These are phyloP conservation scores for Rhododendron molle DNA, from an alignment of 148 eudicot genomes.

Conservation along the genomic window DNA sequence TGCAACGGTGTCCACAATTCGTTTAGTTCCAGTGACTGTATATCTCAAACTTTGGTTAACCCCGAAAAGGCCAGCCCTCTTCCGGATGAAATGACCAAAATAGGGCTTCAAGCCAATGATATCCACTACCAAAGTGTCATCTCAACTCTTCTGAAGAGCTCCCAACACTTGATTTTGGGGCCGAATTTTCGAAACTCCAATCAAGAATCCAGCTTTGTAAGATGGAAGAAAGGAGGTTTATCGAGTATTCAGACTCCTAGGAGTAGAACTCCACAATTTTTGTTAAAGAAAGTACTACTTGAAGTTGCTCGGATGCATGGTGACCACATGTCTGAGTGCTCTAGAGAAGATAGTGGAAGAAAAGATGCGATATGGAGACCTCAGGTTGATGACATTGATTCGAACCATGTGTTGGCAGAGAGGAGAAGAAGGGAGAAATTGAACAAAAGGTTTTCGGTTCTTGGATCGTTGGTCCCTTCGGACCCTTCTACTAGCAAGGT, in stretches of 20 bases:
- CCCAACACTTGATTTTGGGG: conserved; percentile 41
- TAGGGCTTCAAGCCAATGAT: conserved; percentile 27
- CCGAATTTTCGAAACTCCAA: conserved; percentile 22
- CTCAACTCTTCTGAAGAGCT: conserved; percentile 46
- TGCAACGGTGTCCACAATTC: conserved; percentile 38
- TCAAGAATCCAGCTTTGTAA: conserved; percentile 41
- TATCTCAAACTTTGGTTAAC: conserved; percentile 38
- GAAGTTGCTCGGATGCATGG: conserved; percentile 60
- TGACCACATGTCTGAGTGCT: conserved; percentile 11
- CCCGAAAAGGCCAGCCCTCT: conserved; percentile 13
- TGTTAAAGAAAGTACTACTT: conserved; percentile 56
- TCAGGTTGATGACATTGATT: conserved; percentile 28
- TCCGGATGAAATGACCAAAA: conserved; percentile 9
- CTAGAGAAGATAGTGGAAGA: conserved; percentile 23
- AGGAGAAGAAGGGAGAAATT: conserved; percentile 52
- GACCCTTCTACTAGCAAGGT: conserved; percentile 70
- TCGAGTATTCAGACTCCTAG: conserved; percentile 3
- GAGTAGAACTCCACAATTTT: conserved; percentile 36
- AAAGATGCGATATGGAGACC: conserved; percentile 17
- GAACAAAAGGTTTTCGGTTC: conserved; percentile 48
- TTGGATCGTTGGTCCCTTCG: conserved; percentile 61
- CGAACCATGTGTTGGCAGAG: conserved; percentile 47
- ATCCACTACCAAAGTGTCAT: conserved; percentile 47
- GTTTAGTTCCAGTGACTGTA: conserved; percentile 48
- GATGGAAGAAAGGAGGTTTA: conserved; percentile 45